Base-by-base conservation (phyloP, 2,329 filamentous ascomycete genomes). In the Septoria linicola region DNA sequence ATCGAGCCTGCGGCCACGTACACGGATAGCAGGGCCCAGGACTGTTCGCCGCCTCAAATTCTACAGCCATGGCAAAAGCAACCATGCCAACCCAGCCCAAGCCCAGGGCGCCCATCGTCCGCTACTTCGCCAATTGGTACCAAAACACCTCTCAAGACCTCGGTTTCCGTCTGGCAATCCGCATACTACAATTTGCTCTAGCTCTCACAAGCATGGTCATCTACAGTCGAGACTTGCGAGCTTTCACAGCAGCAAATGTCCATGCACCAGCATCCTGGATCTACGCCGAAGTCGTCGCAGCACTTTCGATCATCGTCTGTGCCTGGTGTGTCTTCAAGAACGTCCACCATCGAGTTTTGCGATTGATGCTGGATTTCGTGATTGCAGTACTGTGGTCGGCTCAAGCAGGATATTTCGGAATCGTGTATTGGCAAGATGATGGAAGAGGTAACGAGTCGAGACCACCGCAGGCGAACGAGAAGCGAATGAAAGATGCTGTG, bases 111-210 rank as follows among this genome's bases (percentile, higher is more conserved):
- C 48, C 48, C 40, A 43, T 50, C 17, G 23, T 31, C 25, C 39
- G 40, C 40, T 50, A 50, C 41, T 44, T 50, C 17, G 31, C 21
- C 3, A 39, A 39, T 14, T 50, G 48, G 48, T 50, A 50, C 23
- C 40, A 23, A 20, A 50, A 44, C n/a, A 41, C 48, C 8, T 31
- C 31, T 20, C 34, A 41, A 44, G 48, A 44, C 6, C 48, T 50
- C 41, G 41, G 48, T 5, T 21, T 44, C 32, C 40, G 48, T n/a
- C 31, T 50, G n/a, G 48, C 40, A 25, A 40, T 50, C 17, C 48
- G 47, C 13, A 17, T 43, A n/a, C 10, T 37, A 2, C 47, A 50
- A 25, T 43, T 44, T 5, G 11, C 17, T 31, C 32, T 50, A n/a
- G 48, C 48, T 2, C 39, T 50, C 34, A 50, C 32, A 10, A 50